Conservation (phyloP, 2,329 filamentous ascomycete species). For the Colletotrichum sp. region DNA sequence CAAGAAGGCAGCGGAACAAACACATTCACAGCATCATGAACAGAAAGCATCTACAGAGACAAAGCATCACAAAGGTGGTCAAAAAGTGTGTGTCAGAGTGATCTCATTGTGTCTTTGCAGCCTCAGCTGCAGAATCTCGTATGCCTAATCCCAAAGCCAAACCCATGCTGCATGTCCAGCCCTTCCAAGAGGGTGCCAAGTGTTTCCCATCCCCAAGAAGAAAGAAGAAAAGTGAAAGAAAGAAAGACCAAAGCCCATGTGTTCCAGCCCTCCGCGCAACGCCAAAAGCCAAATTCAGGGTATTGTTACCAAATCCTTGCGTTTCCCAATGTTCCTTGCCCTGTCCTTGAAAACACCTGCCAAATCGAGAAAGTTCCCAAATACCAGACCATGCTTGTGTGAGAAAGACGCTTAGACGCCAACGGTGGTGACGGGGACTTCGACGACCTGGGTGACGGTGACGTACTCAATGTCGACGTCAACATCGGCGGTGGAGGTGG, state of each 20-base stretch:
- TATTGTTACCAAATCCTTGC: neutral
- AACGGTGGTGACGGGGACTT: neutral
- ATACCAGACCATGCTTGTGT: neutral
- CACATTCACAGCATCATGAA: neutral
- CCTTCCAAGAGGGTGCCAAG: neutral
- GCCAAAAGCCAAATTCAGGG: neutral
- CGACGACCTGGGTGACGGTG: neutral
- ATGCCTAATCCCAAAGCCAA: neutral
- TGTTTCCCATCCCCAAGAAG: neutral
- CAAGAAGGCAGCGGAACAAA: neutral
- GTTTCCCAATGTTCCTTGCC: neutral
- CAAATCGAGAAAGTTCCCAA: neutral
- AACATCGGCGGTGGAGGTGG: neutral
- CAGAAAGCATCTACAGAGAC: rapidly evolving
- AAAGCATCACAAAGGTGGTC: neutral
- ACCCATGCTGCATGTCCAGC: neutral
- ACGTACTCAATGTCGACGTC: neutral
- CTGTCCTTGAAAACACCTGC: neutral
- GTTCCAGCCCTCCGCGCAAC: neutral
- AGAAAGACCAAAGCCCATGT: neutral
- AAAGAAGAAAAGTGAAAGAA: neutral
- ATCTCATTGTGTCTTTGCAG: neutral
- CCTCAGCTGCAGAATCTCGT: neutral
- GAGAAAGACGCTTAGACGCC: neutral
- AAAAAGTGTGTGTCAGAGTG: neutral